These are phyloP conservation scores for Botrytis galanthina DNA, from an alignment of 2,329 filamentous ascomycete genomes.

Conservation along the genomic window DNA sequence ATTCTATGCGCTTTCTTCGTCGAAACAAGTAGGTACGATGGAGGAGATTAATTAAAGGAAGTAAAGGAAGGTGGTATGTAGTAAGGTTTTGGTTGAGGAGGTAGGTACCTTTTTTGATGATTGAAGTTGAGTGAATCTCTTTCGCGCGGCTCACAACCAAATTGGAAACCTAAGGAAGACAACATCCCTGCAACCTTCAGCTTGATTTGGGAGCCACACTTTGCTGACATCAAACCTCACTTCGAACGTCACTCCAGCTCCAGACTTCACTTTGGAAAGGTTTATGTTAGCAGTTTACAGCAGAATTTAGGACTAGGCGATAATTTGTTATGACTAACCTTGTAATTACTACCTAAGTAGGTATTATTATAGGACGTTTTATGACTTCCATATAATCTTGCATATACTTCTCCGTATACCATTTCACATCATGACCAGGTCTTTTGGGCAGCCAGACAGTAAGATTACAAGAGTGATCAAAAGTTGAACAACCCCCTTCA, in stretches of 20 bases:
- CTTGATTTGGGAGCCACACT: slow-evolving; percentile 1
- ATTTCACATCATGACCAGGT: background rate
- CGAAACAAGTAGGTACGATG: background rate
- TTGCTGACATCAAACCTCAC: background rate
- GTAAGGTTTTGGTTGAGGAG: background rate
- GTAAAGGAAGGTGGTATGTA: background rate
- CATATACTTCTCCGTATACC: background rate
- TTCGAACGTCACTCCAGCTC: background rate
- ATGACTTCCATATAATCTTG: background rate
- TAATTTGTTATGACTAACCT: too few relatives aligned
- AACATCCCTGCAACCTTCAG: slow-evolving; percentile 6
- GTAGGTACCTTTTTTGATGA: slow-evolving; percentile 6
- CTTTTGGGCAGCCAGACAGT: background rate
- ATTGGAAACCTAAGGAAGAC: slow-evolving; percentile 16
- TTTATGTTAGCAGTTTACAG: background rate
- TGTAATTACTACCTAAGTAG: background rate
- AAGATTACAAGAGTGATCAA: background rate
- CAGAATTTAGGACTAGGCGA: background rate
- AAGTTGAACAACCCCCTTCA: background rate
- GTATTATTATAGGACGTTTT: background rate
- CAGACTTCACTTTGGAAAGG: background rate
- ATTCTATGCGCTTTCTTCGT: slow-evolving; percentile 10
- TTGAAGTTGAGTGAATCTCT: slow-evolving; percentile 11
- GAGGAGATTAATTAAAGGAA: slow-evolving; percentile 8
- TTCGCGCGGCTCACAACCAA: slow-evolving; percentile 1